Conservation (phyloP, 768 basidiomycete species). For the Auricularia sp. region DNA sequence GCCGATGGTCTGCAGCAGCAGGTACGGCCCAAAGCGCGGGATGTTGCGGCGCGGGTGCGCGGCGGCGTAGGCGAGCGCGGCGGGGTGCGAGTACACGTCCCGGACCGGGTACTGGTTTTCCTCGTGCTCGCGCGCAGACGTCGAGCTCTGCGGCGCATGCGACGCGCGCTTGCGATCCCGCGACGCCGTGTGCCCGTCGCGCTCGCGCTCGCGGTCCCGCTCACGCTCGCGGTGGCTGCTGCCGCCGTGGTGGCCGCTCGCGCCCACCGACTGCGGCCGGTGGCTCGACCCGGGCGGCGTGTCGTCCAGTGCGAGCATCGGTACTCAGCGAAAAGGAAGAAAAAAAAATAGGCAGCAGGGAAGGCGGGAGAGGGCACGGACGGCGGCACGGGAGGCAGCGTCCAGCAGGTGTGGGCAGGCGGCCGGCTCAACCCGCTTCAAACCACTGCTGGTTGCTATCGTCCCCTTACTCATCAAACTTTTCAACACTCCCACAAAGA, state of each 20-base stretch:
- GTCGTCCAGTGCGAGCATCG: too few species aligned
- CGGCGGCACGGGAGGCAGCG: too few species aligned
- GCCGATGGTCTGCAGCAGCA: constrained; percentile 90
- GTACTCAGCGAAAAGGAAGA: too few species aligned
- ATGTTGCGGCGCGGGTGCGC: constrained; percentile 80
- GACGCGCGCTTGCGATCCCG: neutral
- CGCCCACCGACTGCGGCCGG: too few species aligned
- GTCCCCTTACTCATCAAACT: too few species aligned
- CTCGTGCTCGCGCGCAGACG: constrained; percentile 18
- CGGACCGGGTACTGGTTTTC: constrained; percentile 44
- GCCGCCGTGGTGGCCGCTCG: neutral
- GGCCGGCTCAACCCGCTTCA: too few species aligned
- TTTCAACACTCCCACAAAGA: too few species aligned
- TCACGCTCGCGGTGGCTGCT: neutral
- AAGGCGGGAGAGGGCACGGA: too few species aligned
- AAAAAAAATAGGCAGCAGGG: too few species aligned
- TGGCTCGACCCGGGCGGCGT: too few species aligned
- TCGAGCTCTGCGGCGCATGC: neutral
- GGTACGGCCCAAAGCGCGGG: constrained; percentile 91
- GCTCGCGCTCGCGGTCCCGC: neutral
- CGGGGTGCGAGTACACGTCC: constrained; percentile 78
- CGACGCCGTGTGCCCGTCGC: neutral
- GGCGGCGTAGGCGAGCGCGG: constrained; percentile 70
- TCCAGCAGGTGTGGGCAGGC: too few species aligned
- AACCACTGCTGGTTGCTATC: too few species aligned